Percentiles rank a stretch among this genome's conserved stretches.
phyloP scores from a whole-genome alignment of 306 rosid species.

The Pterocarpus macrocarpus region DNA sequence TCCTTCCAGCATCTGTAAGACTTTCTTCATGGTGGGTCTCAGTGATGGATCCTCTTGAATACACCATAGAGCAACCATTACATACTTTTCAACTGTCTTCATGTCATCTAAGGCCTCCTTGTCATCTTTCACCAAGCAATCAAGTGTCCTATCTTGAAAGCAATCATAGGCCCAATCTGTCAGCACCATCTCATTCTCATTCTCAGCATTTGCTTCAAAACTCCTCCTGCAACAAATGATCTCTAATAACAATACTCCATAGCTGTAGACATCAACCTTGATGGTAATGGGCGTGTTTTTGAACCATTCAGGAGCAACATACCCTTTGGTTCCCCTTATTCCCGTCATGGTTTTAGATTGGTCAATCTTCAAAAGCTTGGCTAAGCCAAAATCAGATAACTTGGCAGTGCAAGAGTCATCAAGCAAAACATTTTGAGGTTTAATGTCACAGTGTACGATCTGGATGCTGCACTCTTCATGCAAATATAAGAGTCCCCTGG shows the following conservation, averaged over 20 bases:
- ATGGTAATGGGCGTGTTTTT: slow-evolving; percentile 20
- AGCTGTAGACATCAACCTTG: slow-evolving; percentile 38
- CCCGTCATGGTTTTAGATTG: background rate
- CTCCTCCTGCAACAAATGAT: slow-evolving; percentile 39
- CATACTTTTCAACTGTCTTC: slow-evolving; percentile 23
- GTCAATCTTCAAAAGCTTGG: slow-evolving; percentile 28
- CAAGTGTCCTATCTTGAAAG: slow-evolving; percentile 4
- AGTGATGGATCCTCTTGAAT: slow-evolving; percentile 40
- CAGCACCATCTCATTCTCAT: slow-evolving; percentile 34
- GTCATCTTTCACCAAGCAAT: slow-evolving; percentile 23
- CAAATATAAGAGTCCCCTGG: slow-evolving; percentile 41
- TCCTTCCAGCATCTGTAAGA: slow-evolving; percentile 37
- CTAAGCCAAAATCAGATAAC: slow-evolving; percentile 37
- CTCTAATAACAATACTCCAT: slow-evolving; percentile 24
- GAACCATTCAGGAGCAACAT: slow-evolving; percentile 41
- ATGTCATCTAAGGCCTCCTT: slow-evolving; percentile 31
- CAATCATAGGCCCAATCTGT: slow-evolving; percentile 35
- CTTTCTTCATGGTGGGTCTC: slow-evolving; percentile 33
- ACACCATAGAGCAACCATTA: slow-evolving; percentile 27
- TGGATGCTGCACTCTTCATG: slow-evolving; percentile 37
- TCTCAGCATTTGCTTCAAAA: slow-evolving; percentile 5
- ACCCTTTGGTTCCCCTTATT: slow-evolving; percentile 40
- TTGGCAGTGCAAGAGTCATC: slow-evolving; percentile 30
- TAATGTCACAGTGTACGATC: slow-evolving; percentile 38
- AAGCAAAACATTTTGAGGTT: slow-evolving; percentile 37